Percentiles rank a stretch among this genome's conserved stretches.
Conservation (phyloP, 2,329 filamentous ascomycete genomes). For the Alternaria novae-zelandiae region DNA sequence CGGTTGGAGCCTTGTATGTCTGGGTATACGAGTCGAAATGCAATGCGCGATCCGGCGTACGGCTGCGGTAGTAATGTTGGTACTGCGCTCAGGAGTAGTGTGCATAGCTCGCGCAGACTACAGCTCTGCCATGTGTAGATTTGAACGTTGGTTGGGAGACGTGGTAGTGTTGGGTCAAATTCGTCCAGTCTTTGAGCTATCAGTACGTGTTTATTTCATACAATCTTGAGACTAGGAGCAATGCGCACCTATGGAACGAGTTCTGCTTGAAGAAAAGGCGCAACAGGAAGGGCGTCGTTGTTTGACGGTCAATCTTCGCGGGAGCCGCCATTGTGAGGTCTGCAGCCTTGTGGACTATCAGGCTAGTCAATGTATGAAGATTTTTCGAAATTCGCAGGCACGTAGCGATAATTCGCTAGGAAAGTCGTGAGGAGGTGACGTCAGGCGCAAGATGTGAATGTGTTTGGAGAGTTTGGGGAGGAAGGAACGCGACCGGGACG, state of each 20-base stretch:
- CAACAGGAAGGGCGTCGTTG: constrained; percentile 80
- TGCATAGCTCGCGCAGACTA: constrained; percentile 79
- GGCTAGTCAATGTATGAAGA: neutral
- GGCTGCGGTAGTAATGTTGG: constrained; percentile 74
- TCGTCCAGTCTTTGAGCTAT: constrained; percentile 66
- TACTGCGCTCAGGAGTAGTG: constrained; percentile 73
- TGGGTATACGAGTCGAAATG: constrained; percentile 84
- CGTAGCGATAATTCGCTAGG: neutral
- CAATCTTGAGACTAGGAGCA: too few species aligned
- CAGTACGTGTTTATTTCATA: neutral
- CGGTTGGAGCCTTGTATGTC: constrained; percentile 64
- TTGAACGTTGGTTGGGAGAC: constrained; percentile 70
- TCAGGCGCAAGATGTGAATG: neutral
- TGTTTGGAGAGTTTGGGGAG: neutral
- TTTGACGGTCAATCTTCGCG: constrained; percentile 67
- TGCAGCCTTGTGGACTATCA: neutral
- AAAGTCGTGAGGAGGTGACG: neutral
- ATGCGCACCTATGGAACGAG: constrained; percentile 70
- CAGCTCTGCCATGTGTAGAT: constrained; percentile 88
- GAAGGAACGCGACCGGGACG: constrained; percentile 25
- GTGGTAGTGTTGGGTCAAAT: constrained; percentile 62
- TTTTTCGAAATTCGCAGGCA: neutral
- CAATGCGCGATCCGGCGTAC: constrained; percentile 81
- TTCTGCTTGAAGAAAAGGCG: constrained; percentile 82
- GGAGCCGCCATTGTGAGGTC: constrained; percentile 41